Base-by-base conservation (phyloP, 768 basidiomycete genomes). In the Paxillus rubicundulus region DNA sequence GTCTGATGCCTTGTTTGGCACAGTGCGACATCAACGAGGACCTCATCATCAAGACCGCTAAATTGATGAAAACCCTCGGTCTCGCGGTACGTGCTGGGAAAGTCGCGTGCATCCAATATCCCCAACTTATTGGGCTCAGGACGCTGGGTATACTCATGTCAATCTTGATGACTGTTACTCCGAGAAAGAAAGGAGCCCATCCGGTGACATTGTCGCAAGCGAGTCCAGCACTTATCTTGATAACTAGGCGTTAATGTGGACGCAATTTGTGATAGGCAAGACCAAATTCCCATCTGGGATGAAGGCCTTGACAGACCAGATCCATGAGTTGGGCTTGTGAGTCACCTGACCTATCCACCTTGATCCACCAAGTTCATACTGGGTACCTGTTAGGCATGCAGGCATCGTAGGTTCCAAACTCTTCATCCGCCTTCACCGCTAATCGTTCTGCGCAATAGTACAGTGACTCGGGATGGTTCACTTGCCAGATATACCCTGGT, bases 101-200 rank as follows among this genome's bases (percentile, higher is more conserved):
- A n/a, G 8, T n/a, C 28, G 42, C 33, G 50, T 16, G 10, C 30
- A 14, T 10, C 30, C 32, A 37, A 21, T 27, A 14, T 5, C 28
- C 30, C 9, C 37, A 28, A n/a, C 41, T 52, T 50, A 40, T 41
- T 30, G 20, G 36, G 27, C 33, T 44, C 46, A 84, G 82, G 80
- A 80, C 48, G 74, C 72, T 32, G 84, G 84, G 2, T 86, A 86
- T 59, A 69, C 74, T 49, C 74, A 81, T 56, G 68, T 86, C 52
- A 85, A 83, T 50, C 62, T 86, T 24, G 84, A 86, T 50, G 84
- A 86, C 52, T 86, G 84, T 56, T 86, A 82, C 56, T 77, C 84
- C 2, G 78, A 82, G 65, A 84, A 78, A 58, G 61, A 79, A 42
- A 74, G 84, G 34, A 81, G 66, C 51, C 57, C 70, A 4, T 54